A percentile compares a stretch with the other conserved stretches of the same genome.
Conservation (phyloP, 2,329 filamentous ascomycete species). For the Aspergillus fumigatus region DNA sequence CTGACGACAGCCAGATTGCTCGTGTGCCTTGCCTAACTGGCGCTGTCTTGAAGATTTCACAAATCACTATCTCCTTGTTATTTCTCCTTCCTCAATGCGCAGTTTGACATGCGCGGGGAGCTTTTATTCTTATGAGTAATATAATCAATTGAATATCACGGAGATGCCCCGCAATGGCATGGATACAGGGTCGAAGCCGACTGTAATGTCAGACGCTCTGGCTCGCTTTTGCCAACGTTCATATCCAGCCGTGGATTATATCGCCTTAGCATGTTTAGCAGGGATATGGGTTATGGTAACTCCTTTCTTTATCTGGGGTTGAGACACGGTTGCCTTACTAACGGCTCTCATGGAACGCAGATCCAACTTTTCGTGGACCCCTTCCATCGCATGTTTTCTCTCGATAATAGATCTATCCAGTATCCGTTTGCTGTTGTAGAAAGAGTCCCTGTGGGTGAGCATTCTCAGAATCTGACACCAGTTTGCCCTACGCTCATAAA, state of each 20-base stretch:
- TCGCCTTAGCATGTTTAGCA: slow-evolving; percentile 69
- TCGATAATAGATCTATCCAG: slow-evolving; percentile 78
- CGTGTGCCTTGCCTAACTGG: neutral
- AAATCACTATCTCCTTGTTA: neutral
- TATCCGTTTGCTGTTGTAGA: slow-evolving; percentile 83
- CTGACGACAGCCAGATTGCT: neutral
- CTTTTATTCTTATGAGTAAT: slow-evolving; percentile 6
- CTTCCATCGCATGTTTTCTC: slow-evolving; percentile 90
- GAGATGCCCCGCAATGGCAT: slow-evolving; percentile 27
- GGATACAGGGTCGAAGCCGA: slow-evolving; percentile 22
- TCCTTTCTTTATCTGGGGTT: slow-evolving; percentile 2
- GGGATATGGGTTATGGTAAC: slow-evolving; percentile 50
- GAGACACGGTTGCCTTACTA: neutral
- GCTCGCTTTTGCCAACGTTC: slow-evolving; percentile 60
- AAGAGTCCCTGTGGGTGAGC: slow-evolving; percentile 71
- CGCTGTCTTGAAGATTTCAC: neutral
- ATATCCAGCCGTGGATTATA: slow-evolving; percentile 82
- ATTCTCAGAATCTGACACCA: neutral
- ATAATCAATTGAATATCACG: slow-evolving; percentile 2
- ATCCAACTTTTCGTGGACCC: slow-evolving; percentile 69
- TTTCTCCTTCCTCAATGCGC: neutral
- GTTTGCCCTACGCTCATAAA: slow-evolving; percentile 2
- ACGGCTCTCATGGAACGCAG: slow-evolving; percentile 31
- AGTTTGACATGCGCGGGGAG: slow-evolving; percentile 1
- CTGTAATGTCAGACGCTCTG: slow-evolving; percentile 44